Conservation (phyloP, 148 eudicot genomes). For the Cornus suecica region DNA sequence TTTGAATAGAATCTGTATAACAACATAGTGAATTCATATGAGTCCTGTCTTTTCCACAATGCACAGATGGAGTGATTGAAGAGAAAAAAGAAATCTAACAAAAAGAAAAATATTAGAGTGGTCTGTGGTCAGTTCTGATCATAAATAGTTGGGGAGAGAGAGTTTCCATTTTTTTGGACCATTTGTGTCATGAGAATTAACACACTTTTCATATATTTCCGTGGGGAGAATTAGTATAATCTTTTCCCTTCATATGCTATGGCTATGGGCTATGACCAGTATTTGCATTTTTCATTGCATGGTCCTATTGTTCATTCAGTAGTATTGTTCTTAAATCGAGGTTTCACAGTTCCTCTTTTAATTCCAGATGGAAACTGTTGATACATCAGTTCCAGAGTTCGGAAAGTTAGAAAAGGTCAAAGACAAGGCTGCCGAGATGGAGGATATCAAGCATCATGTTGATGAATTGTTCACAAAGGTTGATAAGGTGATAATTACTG, state of each 20-base stretch:
- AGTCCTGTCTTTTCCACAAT: too few relatives aligned
- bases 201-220: too few relatives aligned
- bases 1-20: too few relatives aligned
- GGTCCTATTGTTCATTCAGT: not conserved
- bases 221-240: too few relatives aligned
- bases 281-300: not conserved
- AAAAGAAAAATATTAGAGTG: too few relatives aligned
- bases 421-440: conserved; percentile 26
- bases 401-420: conserved; percentile 4
- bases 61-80: too few relatives aligned
- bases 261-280: not conserved
- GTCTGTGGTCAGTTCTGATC: too few relatives aligned
- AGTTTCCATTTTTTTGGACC: too few relatives aligned
- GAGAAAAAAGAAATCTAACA: too few relatives aligned
- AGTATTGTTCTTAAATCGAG: not conserved
- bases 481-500: conserved; percentile 23
- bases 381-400: conserved; percentile 6
- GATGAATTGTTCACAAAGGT: conserved; percentile 46
- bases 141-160: too few relatives aligned
- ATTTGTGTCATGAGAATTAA: too few relatives aligned
- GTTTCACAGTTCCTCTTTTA: not conserved
- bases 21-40: too few relatives aligned
- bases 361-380: conserved; percentile 9
- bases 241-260: not conserved
- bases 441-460: conserved; percentile 26